Conservation (phyloP, 495 filamentous ascomycete genomes). For the Cenococcum geophilum region DNA sequence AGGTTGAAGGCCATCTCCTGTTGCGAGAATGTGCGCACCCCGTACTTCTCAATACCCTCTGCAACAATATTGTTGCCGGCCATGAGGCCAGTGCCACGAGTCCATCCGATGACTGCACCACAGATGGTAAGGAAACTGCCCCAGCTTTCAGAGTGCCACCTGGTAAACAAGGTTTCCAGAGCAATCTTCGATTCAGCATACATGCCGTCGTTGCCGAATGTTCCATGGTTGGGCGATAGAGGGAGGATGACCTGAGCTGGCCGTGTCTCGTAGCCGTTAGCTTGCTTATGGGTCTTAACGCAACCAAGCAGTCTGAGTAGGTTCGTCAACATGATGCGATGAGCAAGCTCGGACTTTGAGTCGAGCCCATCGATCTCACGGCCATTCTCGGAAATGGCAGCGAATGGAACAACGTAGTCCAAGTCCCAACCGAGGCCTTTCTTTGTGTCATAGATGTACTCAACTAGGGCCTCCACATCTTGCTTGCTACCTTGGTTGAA, state of each 20-base stretch:
- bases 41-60: conserved; percentile 91
- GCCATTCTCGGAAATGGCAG: conserved; percentile 94
- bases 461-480: conserved; percentile 84
- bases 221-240: conserved; percentile 95
- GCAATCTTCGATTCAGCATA: conserved; percentile 98
- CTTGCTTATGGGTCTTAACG: conserved; percentile 84
- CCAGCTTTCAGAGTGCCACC: conserved; percentile 98
- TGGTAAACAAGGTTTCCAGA: conserved; percentile 95
- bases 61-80: conserved; percentile 96
- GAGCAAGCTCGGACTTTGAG: conserved; percentile 95
- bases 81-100: conserved; percentile 96
- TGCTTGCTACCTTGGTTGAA: conserved; percentile 99
- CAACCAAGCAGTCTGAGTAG: conserved; percentile 81
- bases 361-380: conserved; percentile 97
- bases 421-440: conserved; percentile 96
- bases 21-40: conserved; percentile 97
- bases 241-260: conserved; percentile 95
- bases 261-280: conserved; percentile 83
- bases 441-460: conserved; percentile 97
- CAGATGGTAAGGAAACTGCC: conserved; percentile 97
- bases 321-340: conserved; percentile 99
- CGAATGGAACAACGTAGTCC: conserved; percentile 93
- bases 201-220: conserved; percentile 94
- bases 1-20: conserved; percentile 99
- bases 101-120: conserved; percentile 98